Conservation (phyloP, 257 asterid species). For the Plantago elongata region DNA sequence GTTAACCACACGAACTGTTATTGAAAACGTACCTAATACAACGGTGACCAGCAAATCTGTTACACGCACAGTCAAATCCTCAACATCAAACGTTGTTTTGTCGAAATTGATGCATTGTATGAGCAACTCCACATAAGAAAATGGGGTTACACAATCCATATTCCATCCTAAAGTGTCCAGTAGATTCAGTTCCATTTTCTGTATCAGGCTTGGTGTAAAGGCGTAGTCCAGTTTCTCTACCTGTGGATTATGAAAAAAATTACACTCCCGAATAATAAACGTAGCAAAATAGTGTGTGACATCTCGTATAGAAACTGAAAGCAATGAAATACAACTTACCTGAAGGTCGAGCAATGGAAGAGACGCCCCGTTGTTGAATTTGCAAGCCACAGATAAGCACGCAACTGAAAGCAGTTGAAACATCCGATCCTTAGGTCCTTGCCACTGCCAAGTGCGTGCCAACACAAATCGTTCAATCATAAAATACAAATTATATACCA, state of each 20-base stretch:
- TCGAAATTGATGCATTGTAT: conserved; percentile 14
- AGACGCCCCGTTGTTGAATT: conserved; percentile 45
- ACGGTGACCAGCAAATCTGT: conserved; percentile 35
- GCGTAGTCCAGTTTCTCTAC: conserved; percentile 37
- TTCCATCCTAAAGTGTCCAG: conserved; percentile 54
- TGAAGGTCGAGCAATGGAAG: conserved; percentile 44
- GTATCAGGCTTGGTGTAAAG: conserved; percentile 34
- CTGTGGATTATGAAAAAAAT: conserved; percentile 17
- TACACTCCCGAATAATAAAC: background rate
- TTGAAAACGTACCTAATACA: conserved; percentile 44
- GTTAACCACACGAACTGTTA: background rate
- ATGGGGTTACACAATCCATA: conserved; percentile 45
- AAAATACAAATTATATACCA: background rate
- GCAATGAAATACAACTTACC: conserved; percentile 31
- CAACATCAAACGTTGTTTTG: conserved; percentile 22
- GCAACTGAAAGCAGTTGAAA: conserved; percentile 58
- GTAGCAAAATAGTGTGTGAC: no score
- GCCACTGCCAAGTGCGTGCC: background rate
- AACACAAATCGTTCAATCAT: background rate
- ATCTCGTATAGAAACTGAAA: background rate
- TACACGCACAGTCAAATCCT: conserved; percentile 26
- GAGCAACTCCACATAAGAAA: conserved; percentile 43
- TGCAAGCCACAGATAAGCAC: conserved; percentile 61
- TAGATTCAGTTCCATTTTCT: conserved; percentile 55
- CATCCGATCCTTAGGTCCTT: conserved; percentile 63